These are phyloP conservation scores for Polyporus arcularius DNA, from an alignment of 768 basidiomycete species.

Conservation along the genomic window DNA sequence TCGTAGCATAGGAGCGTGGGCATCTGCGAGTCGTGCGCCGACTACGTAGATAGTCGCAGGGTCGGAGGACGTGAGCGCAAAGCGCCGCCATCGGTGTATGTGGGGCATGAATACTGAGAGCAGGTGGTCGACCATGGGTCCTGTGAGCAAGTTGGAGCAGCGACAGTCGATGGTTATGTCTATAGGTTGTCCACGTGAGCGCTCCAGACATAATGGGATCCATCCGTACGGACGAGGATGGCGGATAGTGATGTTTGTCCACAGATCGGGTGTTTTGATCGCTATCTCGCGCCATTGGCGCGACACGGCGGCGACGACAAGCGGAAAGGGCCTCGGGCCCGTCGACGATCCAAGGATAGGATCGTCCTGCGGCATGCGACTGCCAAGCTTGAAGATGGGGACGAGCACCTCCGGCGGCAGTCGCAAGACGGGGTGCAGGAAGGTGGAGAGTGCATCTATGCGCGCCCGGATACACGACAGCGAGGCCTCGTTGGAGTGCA, in stretches of 20 bases:
- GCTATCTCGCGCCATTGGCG: conserved; percentile 26
- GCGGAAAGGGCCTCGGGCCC: conserved; percentile 16
- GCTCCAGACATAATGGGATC: conserved; percentile 18
- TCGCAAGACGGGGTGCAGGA: conserved; percentile 25
- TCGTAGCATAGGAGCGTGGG: conserved; percentile 16
- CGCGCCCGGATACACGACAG: conserved; percentile 24
- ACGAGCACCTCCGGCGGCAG: conserved; percentile 24
- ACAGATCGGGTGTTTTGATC: conserved; percentile 18
- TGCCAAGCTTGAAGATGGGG: conserved; percentile 23
- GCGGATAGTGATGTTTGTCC: conserved; percentile 24
- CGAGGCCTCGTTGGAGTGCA: conserved; percentile 23
- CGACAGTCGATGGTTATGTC: conserved; percentile 27
- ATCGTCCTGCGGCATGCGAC: conserved; percentile 15
- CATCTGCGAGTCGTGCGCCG: conserved; percentile 16
- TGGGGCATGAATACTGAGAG: conserved; percentile 18
- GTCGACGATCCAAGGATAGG: conserved; percentile 10
- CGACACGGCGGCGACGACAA: conserved; percentile 24
- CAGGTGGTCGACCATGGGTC: conserved; percentile 14
- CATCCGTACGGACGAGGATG: conserved; percentile 19
- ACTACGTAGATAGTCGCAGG: conserved; percentile 16
- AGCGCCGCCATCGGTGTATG: conserved; percentile 21
- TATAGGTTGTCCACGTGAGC: conserved; percentile 16
- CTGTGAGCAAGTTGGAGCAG: conserved; percentile 8
- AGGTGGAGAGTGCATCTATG: conserved; percentile 22
- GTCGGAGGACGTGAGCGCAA: conserved; percentile 23